Conservation (phyloP, 2,329 filamentous ascomycete genomes). For the Sphaerostilbella broomeana region DNA sequence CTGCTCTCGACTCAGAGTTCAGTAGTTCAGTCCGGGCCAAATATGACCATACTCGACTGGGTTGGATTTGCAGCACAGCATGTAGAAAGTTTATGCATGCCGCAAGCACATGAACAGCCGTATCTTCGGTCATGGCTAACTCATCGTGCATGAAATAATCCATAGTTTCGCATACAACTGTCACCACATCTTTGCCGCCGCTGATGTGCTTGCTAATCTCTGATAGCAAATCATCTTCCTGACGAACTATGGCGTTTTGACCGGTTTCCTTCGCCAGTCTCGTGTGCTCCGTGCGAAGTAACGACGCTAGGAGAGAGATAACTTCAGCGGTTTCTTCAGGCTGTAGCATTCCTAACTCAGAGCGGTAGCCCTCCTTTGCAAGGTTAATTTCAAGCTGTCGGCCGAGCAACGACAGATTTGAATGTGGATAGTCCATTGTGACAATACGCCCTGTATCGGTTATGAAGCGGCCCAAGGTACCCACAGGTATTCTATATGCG, state of each 20-base stretch:
- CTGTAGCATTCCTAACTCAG: conserved; percentile 47
- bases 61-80: conserved; percentile 64
- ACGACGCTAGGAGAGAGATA: conserved; percentile 64
- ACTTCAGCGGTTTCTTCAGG: conserved; percentile 63
- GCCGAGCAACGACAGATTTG: conserved; percentile 71
- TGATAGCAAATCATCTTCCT: conserved; percentile 42
- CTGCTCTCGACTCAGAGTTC: conserved; percentile 66
- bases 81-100: conserved; percentile 77
- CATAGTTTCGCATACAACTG: conserved; percentile 76
- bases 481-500: conserved; percentile 55
- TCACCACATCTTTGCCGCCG: conserved; percentile 67
- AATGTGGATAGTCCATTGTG: conserved; percentile 72
- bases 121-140: conserved; percentile 48
- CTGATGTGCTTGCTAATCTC: conserved; percentile 48
- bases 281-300: conserved; percentile 51
- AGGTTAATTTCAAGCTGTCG: conserved; percentile 65
- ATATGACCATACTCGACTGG: conserved; percentile 84
- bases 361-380: conserved; percentile 46
- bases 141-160: conserved; percentile 62
- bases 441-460: conserved; percentile 72
- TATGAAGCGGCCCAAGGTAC: conserved; percentile 65
- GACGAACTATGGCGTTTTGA: conserved; percentile 27
- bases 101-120: conserved; percentile 58
- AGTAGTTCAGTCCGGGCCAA: conserved; percentile 75
- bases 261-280: conserved; percentile 24